Evolutionary conservation across 257 asterid species (phyloP).

Genomic region (Salvia rosmarinus): DNA sequence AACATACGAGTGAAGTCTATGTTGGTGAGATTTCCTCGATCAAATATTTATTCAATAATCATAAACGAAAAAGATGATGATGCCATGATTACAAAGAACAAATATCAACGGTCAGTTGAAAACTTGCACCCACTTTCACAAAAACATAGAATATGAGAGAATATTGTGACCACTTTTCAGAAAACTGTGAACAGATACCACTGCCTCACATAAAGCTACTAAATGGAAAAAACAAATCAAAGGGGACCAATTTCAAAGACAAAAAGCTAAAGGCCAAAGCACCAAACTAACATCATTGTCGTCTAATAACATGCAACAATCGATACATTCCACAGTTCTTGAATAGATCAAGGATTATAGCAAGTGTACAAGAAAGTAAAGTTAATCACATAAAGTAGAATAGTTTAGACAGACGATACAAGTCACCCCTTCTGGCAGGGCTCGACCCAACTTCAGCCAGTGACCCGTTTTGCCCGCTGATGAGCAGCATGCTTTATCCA

Average conservation of each 20-base stretch:
- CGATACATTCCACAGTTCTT: neutral
- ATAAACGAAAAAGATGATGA: neutral
- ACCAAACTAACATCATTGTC: neutral
- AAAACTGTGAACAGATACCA: constrained; percentile 25
- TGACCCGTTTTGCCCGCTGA: neutral
- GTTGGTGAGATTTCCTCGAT: neutral
- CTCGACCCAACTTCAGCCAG: constrained; percentile 9
- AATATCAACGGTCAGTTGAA: neutral
- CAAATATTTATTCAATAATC: neutral
- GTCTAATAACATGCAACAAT: neutral
- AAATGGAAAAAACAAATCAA: constrained; percentile 17
- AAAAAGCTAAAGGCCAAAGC: neutral
- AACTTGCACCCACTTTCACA: constrained; percentile 17
- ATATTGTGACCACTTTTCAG: constrained; percentile 27
- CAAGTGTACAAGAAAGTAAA: neutral
- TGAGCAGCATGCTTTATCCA: constrained; percentile 22
- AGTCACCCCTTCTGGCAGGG: constrained; percentile 25
- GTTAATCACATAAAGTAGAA: neutral
- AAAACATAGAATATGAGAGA: constrained; percentile 16
- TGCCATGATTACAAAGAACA: neutral
- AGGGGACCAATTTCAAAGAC: neutral
- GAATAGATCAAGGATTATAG: neutral
- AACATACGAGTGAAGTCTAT: neutral
- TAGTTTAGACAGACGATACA: neutral
- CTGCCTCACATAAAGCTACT: neutral